Percentiles rank a stretch among this genome's conserved stretches.
Conservation (phyloP, 768 basidiomycete genomes). For the Mycena floridula region DNA sequence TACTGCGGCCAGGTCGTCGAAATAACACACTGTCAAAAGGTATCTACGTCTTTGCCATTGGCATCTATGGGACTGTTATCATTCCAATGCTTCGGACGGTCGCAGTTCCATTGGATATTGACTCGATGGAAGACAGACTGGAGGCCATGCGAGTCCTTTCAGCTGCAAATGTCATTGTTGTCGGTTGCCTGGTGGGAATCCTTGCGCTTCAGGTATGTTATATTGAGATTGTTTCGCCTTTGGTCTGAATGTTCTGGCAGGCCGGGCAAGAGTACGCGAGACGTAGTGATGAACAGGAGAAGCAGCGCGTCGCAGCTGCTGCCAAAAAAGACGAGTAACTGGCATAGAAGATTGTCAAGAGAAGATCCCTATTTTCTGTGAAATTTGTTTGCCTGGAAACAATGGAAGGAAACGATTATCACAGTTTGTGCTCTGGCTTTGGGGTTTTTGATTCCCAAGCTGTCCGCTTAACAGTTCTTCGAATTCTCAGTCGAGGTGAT, state of each 20-base stretch:
- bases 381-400: no score
- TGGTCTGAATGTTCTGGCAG: conserved; percentile 29
- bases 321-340: no score
- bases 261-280: conserved; percentile 82
- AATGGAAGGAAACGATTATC: no score
- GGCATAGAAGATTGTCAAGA: no score
- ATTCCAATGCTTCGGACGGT: conserved; percentile 75
- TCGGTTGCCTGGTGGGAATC: conserved; percentile 57
- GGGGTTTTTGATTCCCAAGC: no score
- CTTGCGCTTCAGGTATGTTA: conserved; percentile 65
- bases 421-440: no score
- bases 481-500: no score
- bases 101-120: conserved; percentile 48
- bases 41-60: conserved; percentile 67
- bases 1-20: no score
- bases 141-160: conserved; percentile 78
- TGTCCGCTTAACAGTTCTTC: no score
- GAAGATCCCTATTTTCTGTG: no score
- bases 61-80: conserved; percentile 80
- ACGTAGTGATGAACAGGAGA: conserved; percentile 24
- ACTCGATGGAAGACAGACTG: conserved; percentile 59
- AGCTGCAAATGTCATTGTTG: conserved; percentile 84
- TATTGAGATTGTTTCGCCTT: conserved; percentile 7
- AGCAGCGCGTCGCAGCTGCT: no score
- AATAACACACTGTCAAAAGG: no score